Percentiles rank a stretch among this genome's conserved stretches.
These are phyloP conservation scores for Termitomyces sp. DNA, from an alignment of 768 basidiomycete genomes.

Conservation along the genomic window DNA sequence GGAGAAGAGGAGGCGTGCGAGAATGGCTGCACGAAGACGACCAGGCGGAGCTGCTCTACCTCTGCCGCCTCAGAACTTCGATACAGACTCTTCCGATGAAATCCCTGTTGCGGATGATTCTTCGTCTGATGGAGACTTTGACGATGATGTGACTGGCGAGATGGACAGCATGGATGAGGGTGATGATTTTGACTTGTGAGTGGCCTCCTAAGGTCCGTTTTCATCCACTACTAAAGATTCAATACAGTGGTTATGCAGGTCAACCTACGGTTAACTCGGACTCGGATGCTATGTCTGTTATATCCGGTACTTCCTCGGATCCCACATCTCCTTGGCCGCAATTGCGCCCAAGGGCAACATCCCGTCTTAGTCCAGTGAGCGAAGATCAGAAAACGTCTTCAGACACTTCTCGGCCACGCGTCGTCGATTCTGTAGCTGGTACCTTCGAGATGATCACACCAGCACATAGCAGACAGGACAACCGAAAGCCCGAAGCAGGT, in stretches of 20 bases:
- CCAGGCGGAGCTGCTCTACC: constrained; percentile 28
- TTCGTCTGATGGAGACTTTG: constrained; percentile 46
- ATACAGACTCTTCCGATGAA: constrained; percentile 52
- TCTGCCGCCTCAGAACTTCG: constrained; percentile 30
- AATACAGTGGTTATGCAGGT: constrained; percentile 56
- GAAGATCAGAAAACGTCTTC: constrained; percentile 36
- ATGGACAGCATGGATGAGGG: constrained; percentile 53
- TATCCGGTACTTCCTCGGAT: constrained; percentile 53
- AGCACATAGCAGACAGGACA: constrained; percentile 15
- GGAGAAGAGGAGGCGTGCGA: constrained; percentile 62
- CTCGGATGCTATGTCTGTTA: constrained; percentile 57
- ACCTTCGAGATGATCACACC: constrained; percentile 56
- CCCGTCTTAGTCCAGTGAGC: constrained; percentile 57
- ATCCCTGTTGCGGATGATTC: constrained; percentile 40
- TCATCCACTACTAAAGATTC: not conserved
- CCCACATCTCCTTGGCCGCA: constrained; percentile 42
- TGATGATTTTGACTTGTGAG: constrained; percentile 81
- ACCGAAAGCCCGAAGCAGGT: constrained; percentile 15
- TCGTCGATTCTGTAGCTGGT: constrained; percentile 28
- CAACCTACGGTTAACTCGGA: constrained; percentile 49
- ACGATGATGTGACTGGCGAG: constrained; percentile 36
- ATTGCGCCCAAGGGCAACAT: constrained; percentile 29
- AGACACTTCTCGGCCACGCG: constrained; percentile 6
- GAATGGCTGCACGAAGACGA: constrained; percentile 61
- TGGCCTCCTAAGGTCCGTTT: not conserved